Evolutionary conservation across 2,329 filamentous ascomycete species (phyloP).

Genomic region (Arthroderma sp.): DNA sequence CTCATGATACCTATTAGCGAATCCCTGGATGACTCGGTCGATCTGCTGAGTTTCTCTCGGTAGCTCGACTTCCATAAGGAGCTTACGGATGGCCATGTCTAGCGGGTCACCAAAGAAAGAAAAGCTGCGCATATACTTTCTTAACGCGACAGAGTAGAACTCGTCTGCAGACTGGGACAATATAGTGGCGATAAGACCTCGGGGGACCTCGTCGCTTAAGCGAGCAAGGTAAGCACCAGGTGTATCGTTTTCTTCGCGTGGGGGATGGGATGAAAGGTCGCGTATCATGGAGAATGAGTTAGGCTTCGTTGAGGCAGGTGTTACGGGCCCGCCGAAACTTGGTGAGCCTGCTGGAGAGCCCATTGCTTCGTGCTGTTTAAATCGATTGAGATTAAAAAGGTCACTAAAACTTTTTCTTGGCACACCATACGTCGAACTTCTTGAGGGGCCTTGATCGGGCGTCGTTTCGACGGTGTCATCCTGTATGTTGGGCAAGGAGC

Average conservation of each 20-base stretch:
- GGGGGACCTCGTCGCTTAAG: conserved; percentile 65
- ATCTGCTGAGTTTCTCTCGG: conserved; percentile 98
- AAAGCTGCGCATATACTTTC: conserved; percentile 92
- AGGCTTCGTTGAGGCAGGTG: conserved; percentile 61
- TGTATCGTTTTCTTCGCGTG: conserved; percentile 74
- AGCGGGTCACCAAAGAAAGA: conserved; percentile 93
- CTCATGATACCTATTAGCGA: conserved; percentile 93
- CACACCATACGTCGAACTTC: conserved; percentile 70
- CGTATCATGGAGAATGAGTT: conserved; percentile 69
- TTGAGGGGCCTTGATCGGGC: conserved; percentile 43
- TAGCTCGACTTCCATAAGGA: conserved; percentile 90
- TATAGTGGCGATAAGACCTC: conserved; percentile 70
- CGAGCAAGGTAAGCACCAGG: conserved; percentile 78
- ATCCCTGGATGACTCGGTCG: conserved; percentile 82
- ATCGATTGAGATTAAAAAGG: conserved; percentile 59
- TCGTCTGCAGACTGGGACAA: conserved; percentile 75
- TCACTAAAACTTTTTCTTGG: conserved; percentile 89
- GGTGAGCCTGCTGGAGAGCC: conserved; percentile 45
- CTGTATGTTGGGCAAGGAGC: conserved; percentile 61
- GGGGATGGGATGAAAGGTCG: conserved; percentile 50
- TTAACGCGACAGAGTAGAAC: conserved; percentile 69
- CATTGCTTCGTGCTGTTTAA: conserved; percentile 71
- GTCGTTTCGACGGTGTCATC: conserved; percentile 57
- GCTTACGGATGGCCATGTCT: conserved; percentile 91
- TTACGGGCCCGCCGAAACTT: conserved; percentile 46